Conservation (phyloP, 148 eudicot species). For the Polygonum maritimum region DNA sequence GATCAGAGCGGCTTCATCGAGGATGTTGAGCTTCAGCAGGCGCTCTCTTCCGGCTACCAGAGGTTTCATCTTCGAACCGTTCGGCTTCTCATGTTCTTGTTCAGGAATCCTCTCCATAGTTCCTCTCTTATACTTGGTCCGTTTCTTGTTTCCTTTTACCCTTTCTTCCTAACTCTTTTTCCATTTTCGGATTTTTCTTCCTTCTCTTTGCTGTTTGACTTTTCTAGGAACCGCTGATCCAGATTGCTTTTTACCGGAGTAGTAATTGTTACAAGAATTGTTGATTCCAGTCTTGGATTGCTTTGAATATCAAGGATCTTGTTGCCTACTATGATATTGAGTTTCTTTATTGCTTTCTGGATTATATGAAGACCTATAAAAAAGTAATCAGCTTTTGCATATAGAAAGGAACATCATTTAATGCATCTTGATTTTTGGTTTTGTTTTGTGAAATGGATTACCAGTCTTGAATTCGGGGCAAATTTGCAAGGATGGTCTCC, state of each 20-base stretch:
- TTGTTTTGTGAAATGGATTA: not conserved
- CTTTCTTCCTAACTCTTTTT: not conserved
- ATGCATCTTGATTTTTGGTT: not conserved
- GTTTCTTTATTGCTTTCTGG: too few relatives aligned
- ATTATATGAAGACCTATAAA: too few relatives aligned
- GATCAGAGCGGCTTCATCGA: constrained; percentile 64
- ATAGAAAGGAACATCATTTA: not conserved
- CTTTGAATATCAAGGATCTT: not conserved
- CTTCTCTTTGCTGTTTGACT: not conserved
- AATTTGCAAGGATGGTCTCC: too few relatives aligned
- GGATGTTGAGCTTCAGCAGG: constrained; percentile 49
- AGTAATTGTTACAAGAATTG: not conserved
- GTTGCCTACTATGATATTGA: too few relatives aligned
- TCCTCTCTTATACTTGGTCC: constrained; percentile 33
- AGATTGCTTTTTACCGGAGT: not conserved
- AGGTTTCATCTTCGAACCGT: constrained; percentile 47
- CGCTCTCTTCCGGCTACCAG: constrained; percentile 45
- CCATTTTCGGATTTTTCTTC: not conserved
- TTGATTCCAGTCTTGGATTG: not conserved
- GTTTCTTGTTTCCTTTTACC: not conserved
- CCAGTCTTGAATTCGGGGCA: not conserved
- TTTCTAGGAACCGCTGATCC: not conserved
- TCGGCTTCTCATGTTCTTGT: constrained; percentile 55
- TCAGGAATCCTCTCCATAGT: constrained; percentile 31
- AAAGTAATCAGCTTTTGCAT: too few relatives aligned